Base-by-base conservation (phyloP, 108 stramenopile species). In the Fistulifera pelliculosa region DNA sequence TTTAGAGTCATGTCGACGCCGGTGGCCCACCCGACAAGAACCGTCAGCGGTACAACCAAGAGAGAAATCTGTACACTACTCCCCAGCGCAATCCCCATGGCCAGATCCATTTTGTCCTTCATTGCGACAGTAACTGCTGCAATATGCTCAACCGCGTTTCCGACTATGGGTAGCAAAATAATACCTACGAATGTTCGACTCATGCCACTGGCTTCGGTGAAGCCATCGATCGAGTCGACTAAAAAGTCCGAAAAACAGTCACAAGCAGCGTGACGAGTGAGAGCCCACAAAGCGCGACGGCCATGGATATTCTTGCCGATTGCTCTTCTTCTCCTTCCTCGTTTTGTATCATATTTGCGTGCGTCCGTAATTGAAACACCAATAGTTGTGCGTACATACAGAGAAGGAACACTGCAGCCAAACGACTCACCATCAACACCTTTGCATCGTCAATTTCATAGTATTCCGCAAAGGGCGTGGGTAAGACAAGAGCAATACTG, bases 41-140 rank as follows among this genome's bases (percentile, higher is more conserved):
- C 83, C 22, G 87, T 80, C 28, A 90, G 41, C 12, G 95, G 95
- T 1, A 93, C 74, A 8, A 94, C 92, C 71, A 91, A 96, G 19
- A 96, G 68, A 18, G 90, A 77, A 52, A 96, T 89, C 42, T 93
- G 95, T 4, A 82, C 83, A 22, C 80, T 84, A 11, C 83, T 87
- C 21, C 91, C 91, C 8, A 93, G 71, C 22, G 94, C 92, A 51
- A 96, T 84, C 21, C 88, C 93, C 57, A 96, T 72, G 52, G 90
- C 75, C 38, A 96, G 68, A 76, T 93, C 92, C 90, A 94, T 87
- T 60, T 94, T 94, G 56, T 91, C 65, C 74, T 96, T 96, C 71
- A 82, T 80, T 17, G 95, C 97, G 16, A 96, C 94, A 1, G 90
- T 81, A 39, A 98, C 82, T 17, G 93, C 91, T 8, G 85, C 88